These are phyloP conservation scores for Thermothelomyces thermophilus DNA, from an alignment of 2,329 filamentous ascomycete species.

Conservation along the genomic window DNA sequence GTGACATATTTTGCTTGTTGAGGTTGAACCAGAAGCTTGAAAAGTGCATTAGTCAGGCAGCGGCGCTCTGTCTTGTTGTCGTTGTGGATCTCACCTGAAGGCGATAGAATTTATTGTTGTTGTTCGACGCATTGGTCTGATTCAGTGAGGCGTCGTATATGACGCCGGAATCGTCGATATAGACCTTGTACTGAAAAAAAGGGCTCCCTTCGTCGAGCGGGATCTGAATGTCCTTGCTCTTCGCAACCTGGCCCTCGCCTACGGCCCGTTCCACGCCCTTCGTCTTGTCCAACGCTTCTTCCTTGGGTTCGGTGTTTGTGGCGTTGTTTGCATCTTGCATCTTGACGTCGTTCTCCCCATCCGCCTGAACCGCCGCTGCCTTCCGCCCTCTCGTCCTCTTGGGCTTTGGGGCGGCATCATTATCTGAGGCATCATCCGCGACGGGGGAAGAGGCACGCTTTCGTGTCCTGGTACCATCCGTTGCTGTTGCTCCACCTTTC, in stretches of 20 bases:
- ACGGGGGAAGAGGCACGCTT: constrained; percentile 26
- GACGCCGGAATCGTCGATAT: constrained; percentile 57
- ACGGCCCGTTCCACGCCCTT: constrained; percentile 28
- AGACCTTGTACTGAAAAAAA: constrained; percentile 44
- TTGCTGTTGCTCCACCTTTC: constrained; percentile 14
- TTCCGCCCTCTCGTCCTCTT: constrained; percentile 29
- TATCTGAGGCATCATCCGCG: constrained; percentile 15
- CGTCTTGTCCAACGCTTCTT: constrained; percentile 16
- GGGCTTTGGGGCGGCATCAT: constrained; percentile 23
- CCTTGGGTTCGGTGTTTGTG: constrained; percentile 23
- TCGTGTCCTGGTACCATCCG: constrained; percentile 22
- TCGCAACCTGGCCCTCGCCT: constrained; percentile 32
- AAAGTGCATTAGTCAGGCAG: not conserved
- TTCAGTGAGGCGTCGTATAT: constrained; percentile 78
- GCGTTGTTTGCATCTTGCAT: constrained; percentile 31
- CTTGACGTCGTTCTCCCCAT: constrained; percentile 24
- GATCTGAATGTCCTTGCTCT: constrained; percentile 39
- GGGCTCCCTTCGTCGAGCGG: constrained; percentile 44
- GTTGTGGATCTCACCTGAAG: constrained; percentile 49
- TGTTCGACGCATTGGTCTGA: constrained; percentile 63
- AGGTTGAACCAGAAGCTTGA: constrained; percentile 39
- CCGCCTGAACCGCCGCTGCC: constrained; percentile 24
- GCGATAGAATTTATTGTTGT: constrained; percentile 80
- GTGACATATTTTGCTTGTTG: constrained; percentile 41
- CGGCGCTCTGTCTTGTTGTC: not conserved